These are phyloP conservation scores for Luffa acutangula DNA, from an alignment of 306 rosid species.

Conservation along the genomic window DNA sequence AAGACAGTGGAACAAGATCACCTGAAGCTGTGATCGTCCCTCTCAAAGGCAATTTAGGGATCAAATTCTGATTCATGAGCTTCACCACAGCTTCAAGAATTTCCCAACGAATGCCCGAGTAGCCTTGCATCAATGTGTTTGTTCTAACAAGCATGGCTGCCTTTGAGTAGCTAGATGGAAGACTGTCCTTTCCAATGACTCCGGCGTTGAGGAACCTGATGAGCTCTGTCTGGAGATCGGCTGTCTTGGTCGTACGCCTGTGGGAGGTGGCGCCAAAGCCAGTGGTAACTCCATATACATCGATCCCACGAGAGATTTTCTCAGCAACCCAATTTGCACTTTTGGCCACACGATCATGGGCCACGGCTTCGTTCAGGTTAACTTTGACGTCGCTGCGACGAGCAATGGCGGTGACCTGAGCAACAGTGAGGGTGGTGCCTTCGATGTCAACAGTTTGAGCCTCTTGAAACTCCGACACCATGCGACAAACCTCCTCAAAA, in stretches of 20 bases:
- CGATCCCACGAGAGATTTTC: constrained; percentile 16
- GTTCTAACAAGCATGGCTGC: constrained; percentile 26
- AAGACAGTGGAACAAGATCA: constrained; percentile 29
- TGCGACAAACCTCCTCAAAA: constrained; percentile 19
- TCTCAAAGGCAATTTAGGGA: constrained; percentile 22
- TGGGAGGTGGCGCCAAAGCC: constrained; percentile 30
- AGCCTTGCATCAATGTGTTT: constrained; percentile 31
- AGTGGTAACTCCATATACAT: constrained; percentile 27
- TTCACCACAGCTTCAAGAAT: constrained; percentile 19
- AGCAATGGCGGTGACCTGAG: constrained; percentile 19
- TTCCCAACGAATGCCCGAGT: constrained; percentile 26
- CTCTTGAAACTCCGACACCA: constrained; percentile 17
- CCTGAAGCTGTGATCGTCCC: constrained; percentile 34
- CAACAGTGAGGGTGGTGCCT: constrained; percentile 23
- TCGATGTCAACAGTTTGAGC: constrained; percentile 15
- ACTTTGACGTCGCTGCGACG: constrained; percentile 21
- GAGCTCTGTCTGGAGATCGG: constrained; percentile 28
- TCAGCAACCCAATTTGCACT: constrained; percentile 28
- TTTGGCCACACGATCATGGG: constrained; percentile 17
- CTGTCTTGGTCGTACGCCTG: constrained; percentile 16
- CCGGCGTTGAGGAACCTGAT: constrained; percentile 29
- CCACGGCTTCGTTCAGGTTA: constrained; percentile 9
- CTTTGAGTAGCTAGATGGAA: constrained; percentile 18
- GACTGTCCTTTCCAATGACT: constrained; percentile 19
- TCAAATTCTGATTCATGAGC: constrained; percentile 25